phyloP scores from a whole-genome alignment of 225 moss, liverwort and hornwort genomes.

The Lunularia cruciata region DNA sequence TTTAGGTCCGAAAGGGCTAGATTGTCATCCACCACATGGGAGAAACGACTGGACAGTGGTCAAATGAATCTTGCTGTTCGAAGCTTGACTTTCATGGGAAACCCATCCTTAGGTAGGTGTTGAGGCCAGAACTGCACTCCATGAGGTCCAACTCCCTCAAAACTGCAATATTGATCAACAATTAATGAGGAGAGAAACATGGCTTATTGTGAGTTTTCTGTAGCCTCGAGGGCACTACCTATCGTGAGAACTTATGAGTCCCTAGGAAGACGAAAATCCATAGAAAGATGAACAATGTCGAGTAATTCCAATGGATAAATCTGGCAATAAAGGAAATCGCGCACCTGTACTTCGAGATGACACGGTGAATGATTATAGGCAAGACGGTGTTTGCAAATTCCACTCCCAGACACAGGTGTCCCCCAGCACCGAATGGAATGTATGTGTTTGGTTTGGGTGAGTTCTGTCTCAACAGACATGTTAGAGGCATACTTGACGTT shows the following conservation, averaged over 20 bases:
- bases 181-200: no score
- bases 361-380: constrained; percentile 21
- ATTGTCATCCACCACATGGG: neutral
- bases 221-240: no score
- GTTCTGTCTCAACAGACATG: neutral
- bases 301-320: neutral
- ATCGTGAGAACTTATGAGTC: no score
- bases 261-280: no score
- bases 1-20: neutral
- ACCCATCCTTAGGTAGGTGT: constrained; percentile 1
- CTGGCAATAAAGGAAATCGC: no score
- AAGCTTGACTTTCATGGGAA: constrained; percentile 15
- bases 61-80: neutral
- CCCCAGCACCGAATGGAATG: constrained; percentile 23
- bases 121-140: constrained; percentile 23
- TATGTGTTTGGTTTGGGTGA: constrained; percentile 11
- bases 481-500: no score
- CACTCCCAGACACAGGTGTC: constrained; percentile 16
- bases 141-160: neutral
- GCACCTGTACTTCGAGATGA: constrained; percentile 20
- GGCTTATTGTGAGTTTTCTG: no score
- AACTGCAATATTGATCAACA: constrained; percentile 14
- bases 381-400: constrained; percentile 17
- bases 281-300: neutral
- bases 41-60: neutral